A percentile compares a stretch with the other conserved stretches of the same genome.
phyloP scores from a whole-genome alignment of 1,284 basidiomycete genomes.

The Marasmius sp. region DNA sequence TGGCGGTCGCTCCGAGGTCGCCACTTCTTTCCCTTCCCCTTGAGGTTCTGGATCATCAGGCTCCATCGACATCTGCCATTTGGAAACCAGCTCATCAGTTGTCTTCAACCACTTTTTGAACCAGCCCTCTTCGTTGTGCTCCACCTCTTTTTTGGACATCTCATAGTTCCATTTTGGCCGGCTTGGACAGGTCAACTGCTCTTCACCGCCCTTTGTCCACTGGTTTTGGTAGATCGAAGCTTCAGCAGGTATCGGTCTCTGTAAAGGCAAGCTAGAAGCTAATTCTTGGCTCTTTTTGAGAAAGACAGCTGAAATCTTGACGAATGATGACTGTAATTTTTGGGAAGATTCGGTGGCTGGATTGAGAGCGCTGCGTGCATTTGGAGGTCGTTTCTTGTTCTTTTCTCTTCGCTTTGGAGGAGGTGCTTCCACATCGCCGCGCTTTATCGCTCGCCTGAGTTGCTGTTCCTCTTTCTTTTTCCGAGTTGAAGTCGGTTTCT shows the following conservation, averaged over 20 bases:
- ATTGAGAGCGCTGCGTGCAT: slow-evolving; percentile 14
- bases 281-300: slow-evolving; percentile 61
- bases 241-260: slow-evolving; percentile 56
- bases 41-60: slow-evolving; percentile 3
- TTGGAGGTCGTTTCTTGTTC: slow-evolving; percentile 29
- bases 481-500: slow-evolving; percentile 62
- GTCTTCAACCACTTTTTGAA: slow-evolving; percentile 75
- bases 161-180: slow-evolving; percentile 84
- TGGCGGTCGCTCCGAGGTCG: slow-evolving; percentile 19
- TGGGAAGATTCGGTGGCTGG: slow-evolving; percentile 41
- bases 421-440: slow-evolving; percentile 61
- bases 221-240: slow-evolving; percentile 43
- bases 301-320: slow-evolving; percentile 62
- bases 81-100: slow-evolving; percentile 55
- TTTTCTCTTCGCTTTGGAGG: slow-evolving; percentile 31
- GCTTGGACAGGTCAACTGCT: slow-evolving; percentile 52
- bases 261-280: slow-evolving; percentile 53
- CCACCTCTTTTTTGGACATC: slow-evolving; percentile 85
- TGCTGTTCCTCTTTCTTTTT: slow-evolving; percentile 72
- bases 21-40: slow-evolving; percentile 18
- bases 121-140: slow-evolving; percentile 78
- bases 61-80: slow-evolving; percentile 45
- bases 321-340: slow-evolving; percentile 71
- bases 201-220: slow-evolving; percentile 20
- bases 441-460: slow-evolving; percentile 79